These are phyloP conservation scores for Citropsis articulata DNA, from an alignment of 345 rosid species.

Conservation along the genomic window DNA sequence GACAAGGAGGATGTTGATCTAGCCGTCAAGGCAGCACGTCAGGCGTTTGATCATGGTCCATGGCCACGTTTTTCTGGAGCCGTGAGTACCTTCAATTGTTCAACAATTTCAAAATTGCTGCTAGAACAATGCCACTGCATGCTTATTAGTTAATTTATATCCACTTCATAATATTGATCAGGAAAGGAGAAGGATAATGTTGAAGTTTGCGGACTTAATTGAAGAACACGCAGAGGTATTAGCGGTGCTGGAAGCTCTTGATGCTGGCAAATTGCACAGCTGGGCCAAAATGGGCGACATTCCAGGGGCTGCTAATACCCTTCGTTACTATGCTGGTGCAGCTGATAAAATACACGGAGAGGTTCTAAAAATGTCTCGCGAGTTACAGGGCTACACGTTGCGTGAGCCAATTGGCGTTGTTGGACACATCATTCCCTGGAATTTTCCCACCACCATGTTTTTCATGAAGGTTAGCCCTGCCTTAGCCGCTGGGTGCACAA, in stretches of 20 bases:
- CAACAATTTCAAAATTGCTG: not conserved
- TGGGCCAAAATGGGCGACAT: conserved; percentile 45
- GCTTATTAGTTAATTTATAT: no score
- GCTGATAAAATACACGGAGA: conserved; percentile 91
- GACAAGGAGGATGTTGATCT: conserved; percentile 52
- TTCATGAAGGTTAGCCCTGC: conserved; percentile 64
- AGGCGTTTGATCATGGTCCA: conserved; percentile 63
- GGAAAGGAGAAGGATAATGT: conserved; percentile 65
- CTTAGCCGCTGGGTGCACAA: conserved; percentile 87
- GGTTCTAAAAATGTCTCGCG: conserved; percentile 53
- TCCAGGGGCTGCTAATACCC: conserved; percentile 30
- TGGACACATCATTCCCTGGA: conserved; percentile 89
- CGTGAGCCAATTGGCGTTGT: conserved; percentile 83
- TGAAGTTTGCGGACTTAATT: conserved; percentile 62
- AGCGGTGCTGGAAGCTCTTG: conserved; percentile 62
- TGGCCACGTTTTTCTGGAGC: conserved; percentile 67
- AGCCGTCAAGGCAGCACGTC: conserved; percentile 65
- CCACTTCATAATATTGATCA: conserved; percentile 10
- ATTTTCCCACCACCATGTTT: conserved; percentile 65
- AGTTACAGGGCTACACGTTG: conserved; percentile 66
- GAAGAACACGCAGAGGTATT: conserved; percentile 59
- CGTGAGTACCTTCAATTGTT: conserved; percentile 29
- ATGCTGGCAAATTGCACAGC: conserved; percentile 60
- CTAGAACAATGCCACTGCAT: no score
- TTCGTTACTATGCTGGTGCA: conserved; percentile 82